These are phyloP conservation scores for Rosellinia necatrix DNA, from an alignment of 2,329 filamentous ascomycete genomes.

Conservation along the genomic window DNA sequence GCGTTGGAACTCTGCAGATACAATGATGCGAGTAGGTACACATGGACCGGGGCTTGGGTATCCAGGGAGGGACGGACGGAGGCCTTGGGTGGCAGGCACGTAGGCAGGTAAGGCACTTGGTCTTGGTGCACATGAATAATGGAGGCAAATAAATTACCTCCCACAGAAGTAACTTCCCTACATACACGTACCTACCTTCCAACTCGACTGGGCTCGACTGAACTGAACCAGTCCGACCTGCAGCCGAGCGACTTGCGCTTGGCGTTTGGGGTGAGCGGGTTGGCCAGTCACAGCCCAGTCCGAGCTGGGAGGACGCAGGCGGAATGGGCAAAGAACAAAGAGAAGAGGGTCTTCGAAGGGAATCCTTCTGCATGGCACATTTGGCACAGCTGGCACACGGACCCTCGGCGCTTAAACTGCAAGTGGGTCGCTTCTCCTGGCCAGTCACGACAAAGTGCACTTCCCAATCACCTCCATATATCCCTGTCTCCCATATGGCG, in stretches of 20 bases:
- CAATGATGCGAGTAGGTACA: constrained; percentile 13
- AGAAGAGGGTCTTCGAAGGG: constrained; percentile 25
- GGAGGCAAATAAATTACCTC: too few species aligned
- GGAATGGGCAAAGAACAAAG: too few species aligned
- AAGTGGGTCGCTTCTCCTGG: constrained; percentile 48
- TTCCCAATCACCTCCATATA: constrained; percentile 27
- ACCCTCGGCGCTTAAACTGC: constrained; percentile 60
- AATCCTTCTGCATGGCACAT: constrained; percentile 50
- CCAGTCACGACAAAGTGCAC: constrained; percentile 43
- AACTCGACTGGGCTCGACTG: too few species aligned
- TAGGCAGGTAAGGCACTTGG: too few species aligned
- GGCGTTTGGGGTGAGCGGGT: constrained; percentile 31
- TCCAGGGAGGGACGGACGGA: too few species aligned
- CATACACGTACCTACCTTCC: too few species aligned
- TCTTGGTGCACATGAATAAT: too few species aligned
- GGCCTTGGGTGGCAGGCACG: too few species aligned
- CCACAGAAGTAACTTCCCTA: too few species aligned
- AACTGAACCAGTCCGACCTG: constrained; percentile 37
- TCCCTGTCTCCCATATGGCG: constrained; percentile 2
- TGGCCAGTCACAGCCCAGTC: constrained; percentile 36
- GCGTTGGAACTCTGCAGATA: constrained; percentile 24
- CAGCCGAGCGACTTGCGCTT: constrained; percentile 45
- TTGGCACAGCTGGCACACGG: constrained; percentile 48
- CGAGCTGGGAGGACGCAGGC: constrained; percentile 29
- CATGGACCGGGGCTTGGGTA: too few species aligned